Evolutionary conservation across 1,284 basidiomycete species (phyloP).

Genomic region (Microbotryum silenes-acaulis): DNA sequence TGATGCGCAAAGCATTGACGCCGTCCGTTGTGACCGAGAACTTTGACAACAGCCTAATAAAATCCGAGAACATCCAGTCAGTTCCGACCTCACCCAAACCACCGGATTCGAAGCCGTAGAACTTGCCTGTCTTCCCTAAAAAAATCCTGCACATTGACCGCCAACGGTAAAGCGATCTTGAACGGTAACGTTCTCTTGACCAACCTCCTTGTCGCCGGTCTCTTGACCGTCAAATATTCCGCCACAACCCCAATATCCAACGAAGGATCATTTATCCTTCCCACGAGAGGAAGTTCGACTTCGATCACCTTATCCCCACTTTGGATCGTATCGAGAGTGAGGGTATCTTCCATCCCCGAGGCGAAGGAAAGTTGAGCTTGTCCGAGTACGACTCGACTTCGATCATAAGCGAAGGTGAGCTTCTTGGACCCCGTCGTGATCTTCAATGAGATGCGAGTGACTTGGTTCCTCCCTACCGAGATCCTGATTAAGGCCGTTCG

Average conservation of each 20-base stretch:
- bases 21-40: conserved; percentile 68
- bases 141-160: conserved; percentile 77
- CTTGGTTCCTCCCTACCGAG: conserved; percentile 57
- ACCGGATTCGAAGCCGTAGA: conserved; percentile 5
- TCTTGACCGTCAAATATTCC: conserved; percentile 54
- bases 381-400: no score
- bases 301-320: conserved; percentile 6
- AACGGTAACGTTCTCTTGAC: conserved; percentile 52
- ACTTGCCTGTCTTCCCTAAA: conserved; percentile 62
- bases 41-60: conserved; percentile 60
- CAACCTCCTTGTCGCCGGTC: conserved; percentile 51
- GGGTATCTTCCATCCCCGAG: background rate
- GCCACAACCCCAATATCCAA: conserved; percentile 43
- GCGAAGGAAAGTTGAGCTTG: conserved; percentile 35
- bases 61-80: no score
- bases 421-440: conserved; percentile 49
- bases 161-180: conserved; percentile 60
- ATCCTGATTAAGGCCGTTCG: conserved; percentile 52
- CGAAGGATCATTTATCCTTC: conserved; percentile 1
- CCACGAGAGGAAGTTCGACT: conserved; percentile 11
- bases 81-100: background rate
- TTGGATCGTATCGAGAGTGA: conserved; percentile 5
- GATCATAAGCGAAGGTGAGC: conserved; percentile 44
- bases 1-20: conserved; percentile 61
- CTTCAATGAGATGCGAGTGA: conserved; percentile 51